These are phyloP conservation scores for Candida peoriensis DNA, from an alignment of 805 yeast species.

Conservation along the genomic window DNA sequence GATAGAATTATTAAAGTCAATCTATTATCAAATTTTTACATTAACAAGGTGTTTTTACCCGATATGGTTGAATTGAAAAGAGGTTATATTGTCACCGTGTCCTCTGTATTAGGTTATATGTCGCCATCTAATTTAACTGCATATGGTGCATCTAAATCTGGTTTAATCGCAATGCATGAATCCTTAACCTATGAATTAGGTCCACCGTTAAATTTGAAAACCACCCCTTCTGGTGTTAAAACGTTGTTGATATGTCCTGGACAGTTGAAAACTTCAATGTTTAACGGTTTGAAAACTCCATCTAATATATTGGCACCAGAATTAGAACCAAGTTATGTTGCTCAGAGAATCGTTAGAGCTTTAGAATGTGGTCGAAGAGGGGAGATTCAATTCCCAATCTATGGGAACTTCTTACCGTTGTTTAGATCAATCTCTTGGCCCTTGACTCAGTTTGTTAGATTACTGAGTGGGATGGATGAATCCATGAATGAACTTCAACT, in stretches of 20 bases:
- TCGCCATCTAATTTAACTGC: constrained; percentile 75
- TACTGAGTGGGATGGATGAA: constrained; percentile 41
- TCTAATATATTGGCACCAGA: constrained; percentile 76
- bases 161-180: constrained; percentile 79
- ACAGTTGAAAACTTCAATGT: constrained; percentile 73
- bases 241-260: constrained; percentile 85
- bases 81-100: constrained; percentile 77
- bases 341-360: constrained; percentile 49
- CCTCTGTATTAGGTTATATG: constrained; percentile 80
- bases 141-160: constrained; percentile 90
- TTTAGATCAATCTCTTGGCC: constrained; percentile 74
- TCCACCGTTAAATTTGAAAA: constrained; percentile 31
- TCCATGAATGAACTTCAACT: constrained; percentile 27
- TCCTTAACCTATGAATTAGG: constrained; percentile 69
- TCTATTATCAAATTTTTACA: constrained; percentile 61
- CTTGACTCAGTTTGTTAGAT: constrained; percentile 35
- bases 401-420: constrained; percentile 69
- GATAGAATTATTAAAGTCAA: constrained; percentile 63
- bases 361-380: constrained; percentile 60
- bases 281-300: constrained; percentile 69
- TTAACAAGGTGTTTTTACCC: constrained; percentile 69
- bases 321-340: constrained; percentile 63
- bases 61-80: constrained; percentile 54
- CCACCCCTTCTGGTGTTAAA: constrained; percentile 47
- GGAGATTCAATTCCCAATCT: constrained; percentile 68